phyloP scores from a whole-genome alignment of 805 yeast species.

The Teunomyces aglyptinius region DNA sequence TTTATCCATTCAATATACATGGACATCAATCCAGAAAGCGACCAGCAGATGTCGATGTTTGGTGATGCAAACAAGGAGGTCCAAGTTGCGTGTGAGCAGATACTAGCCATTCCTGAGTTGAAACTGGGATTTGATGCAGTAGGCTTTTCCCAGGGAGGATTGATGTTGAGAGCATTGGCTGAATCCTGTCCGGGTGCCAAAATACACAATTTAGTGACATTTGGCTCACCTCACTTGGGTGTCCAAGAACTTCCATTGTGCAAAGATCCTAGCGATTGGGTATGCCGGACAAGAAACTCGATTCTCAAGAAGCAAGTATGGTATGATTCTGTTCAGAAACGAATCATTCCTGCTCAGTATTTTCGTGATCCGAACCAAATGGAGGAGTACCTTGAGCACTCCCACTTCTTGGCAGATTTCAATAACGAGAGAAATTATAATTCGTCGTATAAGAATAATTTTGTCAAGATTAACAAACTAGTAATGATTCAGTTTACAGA shows the following conservation, averaged over 20 bases:
- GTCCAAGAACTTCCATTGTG: slow-evolving; percentile 67
- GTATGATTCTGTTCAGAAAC: slow-evolving; percentile 52
- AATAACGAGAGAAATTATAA: slow-evolving; percentile 57
- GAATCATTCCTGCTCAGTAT: slow-evolving; percentile 71
- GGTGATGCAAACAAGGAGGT: slow-evolving; percentile 62
- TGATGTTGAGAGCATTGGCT: slow-evolving; percentile 66
- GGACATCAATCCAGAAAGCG: slow-evolving; percentile 48
- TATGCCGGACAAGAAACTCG: slow-evolving; percentile 55
- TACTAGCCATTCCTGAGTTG: slow-evolving; percentile 46
- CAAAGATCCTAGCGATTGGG: slow-evolving; percentile 47
- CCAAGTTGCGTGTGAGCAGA: slow-evolving; percentile 52
- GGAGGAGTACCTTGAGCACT: slow-evolving; percentile 53
- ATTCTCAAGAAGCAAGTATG: slow-evolving; percentile 61
- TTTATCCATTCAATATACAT: slow-evolving; percentile 54
- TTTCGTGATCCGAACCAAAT: slow-evolving; percentile 60
- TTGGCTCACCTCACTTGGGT: slow-evolving; percentile 83
- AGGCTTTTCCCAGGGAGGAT: slow-evolving; percentile 84
- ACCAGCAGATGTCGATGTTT: slow-evolving; percentile 53
- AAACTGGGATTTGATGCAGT: slow-evolving; percentile 63
- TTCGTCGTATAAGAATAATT: slow-evolving; percentile 40
- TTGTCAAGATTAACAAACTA: slow-evolving; percentile 47
- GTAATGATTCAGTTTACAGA: slow-evolving; percentile 58
- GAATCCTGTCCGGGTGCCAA: slow-evolving; percentile 49
- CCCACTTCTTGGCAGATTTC: slow-evolving; percentile 59
- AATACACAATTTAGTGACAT: slow-evolving; percentile 58